A percentile compares a stretch with the other conserved stretches of the same genome.
phyloP scores from a whole-genome alignment of 805 yeast genomes.

The Ogataea ganodermae region DNA sequence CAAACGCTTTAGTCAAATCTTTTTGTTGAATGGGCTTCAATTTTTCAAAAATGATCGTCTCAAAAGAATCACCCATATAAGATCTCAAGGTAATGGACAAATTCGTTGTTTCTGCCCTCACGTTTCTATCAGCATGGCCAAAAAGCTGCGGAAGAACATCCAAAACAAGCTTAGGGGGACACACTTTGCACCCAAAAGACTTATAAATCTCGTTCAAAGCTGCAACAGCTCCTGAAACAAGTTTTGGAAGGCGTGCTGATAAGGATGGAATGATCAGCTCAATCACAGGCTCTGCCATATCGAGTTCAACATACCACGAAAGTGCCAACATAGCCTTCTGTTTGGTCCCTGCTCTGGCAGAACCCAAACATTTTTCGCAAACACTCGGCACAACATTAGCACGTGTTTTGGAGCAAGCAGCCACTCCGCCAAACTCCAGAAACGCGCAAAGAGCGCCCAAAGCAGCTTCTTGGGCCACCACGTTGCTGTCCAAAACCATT shows the following conservation, averaged over 20 bases:
- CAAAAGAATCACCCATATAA: slow-evolving; percentile 70
- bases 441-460: slow-evolving; percentile 55
- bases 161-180: slow-evolving; percentile 59
- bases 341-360: slow-evolving; percentile 75
- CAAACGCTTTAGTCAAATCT: slow-evolving; percentile 73
- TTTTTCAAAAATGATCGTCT: slow-evolving; percentile 59
- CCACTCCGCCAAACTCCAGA: slow-evolving; percentile 57
- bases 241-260: slow-evolving; percentile 69
- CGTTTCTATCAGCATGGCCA: slow-evolving; percentile 83
- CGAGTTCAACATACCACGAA: slow-evolving; percentile 63
- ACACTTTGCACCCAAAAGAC: slow-evolving; percentile 63
- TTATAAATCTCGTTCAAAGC: slow-evolving; percentile 58
- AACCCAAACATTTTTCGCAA: slow-evolving; percentile 80
- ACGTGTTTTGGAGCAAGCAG: slow-evolving; percentile 44
- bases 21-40: slow-evolving; percentile 92
- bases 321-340: slow-evolving; percentile 64
- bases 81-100: slow-evolving; percentile 69
- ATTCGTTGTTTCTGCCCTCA: slow-evolving; percentile 73
- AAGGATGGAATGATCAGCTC: slow-evolving; percentile 67
- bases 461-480: slow-evolving; percentile 89
- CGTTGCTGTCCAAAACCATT: slow-evolving; percentile 76
- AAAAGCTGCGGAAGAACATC: slow-evolving; percentile 66
- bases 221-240: slow-evolving; percentile 65
- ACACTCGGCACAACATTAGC: slow-evolving; percentile 47
- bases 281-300: slow-evolving; percentile 63